A percentile compares a stretch with the other conserved stretches of the same genome.
Evolutionary conservation across 148 eudicot genomes (phyloP).

Genomic region (Persicaria tinctoria): DNA sequence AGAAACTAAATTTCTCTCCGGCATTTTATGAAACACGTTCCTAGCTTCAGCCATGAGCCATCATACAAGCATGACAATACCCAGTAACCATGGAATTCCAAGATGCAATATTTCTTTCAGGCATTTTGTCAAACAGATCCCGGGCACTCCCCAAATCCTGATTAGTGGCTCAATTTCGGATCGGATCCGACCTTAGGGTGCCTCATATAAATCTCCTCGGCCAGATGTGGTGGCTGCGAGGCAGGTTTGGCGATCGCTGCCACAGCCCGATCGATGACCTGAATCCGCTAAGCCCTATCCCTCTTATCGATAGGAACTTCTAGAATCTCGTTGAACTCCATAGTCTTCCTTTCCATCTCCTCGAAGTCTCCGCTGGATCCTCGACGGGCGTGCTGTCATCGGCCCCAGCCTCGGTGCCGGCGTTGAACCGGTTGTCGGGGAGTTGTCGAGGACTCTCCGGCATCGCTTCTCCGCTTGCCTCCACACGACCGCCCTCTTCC

Average conservation of each 20-base stretch:
- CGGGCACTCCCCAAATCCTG: conserved; percentile 23
- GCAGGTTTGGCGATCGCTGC: conserved; percentile 56
- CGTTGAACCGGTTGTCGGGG: too few relatives aligned
- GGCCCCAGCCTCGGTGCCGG: too few relatives aligned
- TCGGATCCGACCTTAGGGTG: too few relatives aligned
- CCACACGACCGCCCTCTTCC: too few relatives aligned
- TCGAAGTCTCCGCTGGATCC: conserved; percentile 24
- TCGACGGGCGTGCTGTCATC: too few relatives aligned
- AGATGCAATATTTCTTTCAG: conserved; percentile 29
- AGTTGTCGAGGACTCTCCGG: too few relatives aligned
- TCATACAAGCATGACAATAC: conserved; percentile 29
- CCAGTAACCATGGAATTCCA: conserved; percentile 42
- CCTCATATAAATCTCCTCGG: too few relatives aligned
- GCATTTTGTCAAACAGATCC: conserved; percentile 37
- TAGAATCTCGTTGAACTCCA: conserved; percentile 60
- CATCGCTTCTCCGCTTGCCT: too few relatives aligned
- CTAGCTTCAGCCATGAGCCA: conserved; percentile 32
- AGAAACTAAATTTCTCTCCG: conserved; percentile 32
- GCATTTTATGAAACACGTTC: conserved; percentile 34
- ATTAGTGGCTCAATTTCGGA: too few relatives aligned
- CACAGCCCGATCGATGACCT: conserved; percentile 87
- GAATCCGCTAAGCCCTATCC: conserved; percentile 68
- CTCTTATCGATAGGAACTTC: conserved; percentile 65
- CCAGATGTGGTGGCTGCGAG: conserved; percentile 17
- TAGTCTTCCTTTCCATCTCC: conserved; percentile 48